A percentile compares a stretch with the other conserved stretches of the same genome.
Evolutionary conservation across 495 filamentous ascomycete genomes (phyloP).

Genomic region (Aspergillus olivimuriae): DNA sequence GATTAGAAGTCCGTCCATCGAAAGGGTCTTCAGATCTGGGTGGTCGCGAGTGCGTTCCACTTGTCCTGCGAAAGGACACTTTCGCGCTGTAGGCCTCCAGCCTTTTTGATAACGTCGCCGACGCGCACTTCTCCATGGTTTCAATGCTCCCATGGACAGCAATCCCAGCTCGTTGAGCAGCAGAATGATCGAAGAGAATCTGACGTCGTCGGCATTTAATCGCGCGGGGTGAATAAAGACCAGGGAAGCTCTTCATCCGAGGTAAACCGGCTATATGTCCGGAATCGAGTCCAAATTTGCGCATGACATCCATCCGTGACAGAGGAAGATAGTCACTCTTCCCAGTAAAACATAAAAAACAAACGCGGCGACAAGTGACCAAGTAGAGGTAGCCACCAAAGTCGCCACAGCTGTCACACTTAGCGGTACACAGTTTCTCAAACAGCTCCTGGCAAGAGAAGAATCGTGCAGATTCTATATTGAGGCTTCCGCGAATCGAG

Average conservation of each 20-base stretch:
- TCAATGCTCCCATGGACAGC: conserved; percentile 10
- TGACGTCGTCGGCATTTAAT: conserved; percentile 5
- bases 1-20: conserved; percentile 12
- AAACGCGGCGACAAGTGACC: conserved; percentile 29
- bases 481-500: conserved; percentile 21
- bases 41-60: conserved; percentile 5
- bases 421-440: conserved; percentile 21
- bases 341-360: conserved; percentile 29
- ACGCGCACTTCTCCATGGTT: conserved; percentile 14
- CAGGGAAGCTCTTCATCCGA: conserved; percentile 13
- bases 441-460: conserved; percentile 23
- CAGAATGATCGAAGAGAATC: conserved; percentile 12
- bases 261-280: conserved; percentile 13
- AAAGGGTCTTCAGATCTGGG: conserved; percentile 10
- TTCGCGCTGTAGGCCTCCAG: conserved; percentile 1
- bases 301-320: conserved; percentile 4
- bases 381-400: conserved; percentile 33
- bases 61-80: background rate
- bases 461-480: conserved; percentile 18
- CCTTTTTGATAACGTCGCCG: conserved; percentile 2
- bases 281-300: conserved; percentile 16
- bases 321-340: conserved; percentile 19
- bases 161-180: conserved; percentile 16
- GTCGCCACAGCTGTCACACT: conserved; percentile 26
- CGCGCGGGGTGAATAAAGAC: conserved; percentile 16